These are phyloP conservation scores for Narthecium ossifragum DNA, from an alignment of 106 monocot species.

Conservation along the genomic window DNA sequence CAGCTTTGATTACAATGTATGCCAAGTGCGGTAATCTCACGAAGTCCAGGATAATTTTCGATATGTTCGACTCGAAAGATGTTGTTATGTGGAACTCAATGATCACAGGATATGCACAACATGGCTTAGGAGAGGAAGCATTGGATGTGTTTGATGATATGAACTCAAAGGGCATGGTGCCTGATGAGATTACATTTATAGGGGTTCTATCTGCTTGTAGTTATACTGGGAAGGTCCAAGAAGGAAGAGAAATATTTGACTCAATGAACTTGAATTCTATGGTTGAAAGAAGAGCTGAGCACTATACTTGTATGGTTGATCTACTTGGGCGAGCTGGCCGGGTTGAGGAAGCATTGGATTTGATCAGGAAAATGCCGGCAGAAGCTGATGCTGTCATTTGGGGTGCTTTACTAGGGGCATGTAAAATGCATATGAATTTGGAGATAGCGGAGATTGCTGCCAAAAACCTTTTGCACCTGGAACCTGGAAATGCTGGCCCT, in stretches of 20 bases:
- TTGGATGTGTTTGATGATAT: slow-evolving; percentile 48
- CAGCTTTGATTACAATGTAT: slow-evolving; percentile 73
- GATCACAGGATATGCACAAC: slow-evolving; percentile 78
- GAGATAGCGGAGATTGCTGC: slow-evolving; percentile 63
- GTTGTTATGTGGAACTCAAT: slow-evolving; percentile 77
- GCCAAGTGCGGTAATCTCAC: slow-evolving; percentile 53
- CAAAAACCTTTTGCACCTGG: slow-evolving; percentile 44
- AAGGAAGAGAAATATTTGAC: slow-evolving; percentile 58
- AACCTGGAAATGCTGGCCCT: slow-evolving; percentile 65
- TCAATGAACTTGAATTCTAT: slow-evolving; percentile 34
- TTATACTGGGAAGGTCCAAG: slow-evolving; percentile 53
- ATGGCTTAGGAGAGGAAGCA: slow-evolving; percentile 67
- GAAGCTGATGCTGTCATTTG: slow-evolving; percentile 81
- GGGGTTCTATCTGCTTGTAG: slow-evolving; percentile 72
- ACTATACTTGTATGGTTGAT: slow-evolving; percentile 87
- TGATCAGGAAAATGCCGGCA: slow-evolving; percentile 54
- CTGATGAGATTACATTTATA: slow-evolving; percentile 64
- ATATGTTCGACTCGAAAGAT: slow-evolving; percentile 45
- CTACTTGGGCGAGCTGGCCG: slow-evolving; percentile 63
- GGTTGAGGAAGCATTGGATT: slow-evolving; percentile 54
- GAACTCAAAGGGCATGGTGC: slow-evolving; percentile 20
- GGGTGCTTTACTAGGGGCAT: slow-evolving; percentile 70
- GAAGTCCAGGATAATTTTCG: slow-evolving; percentile 42
- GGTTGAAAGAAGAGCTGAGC: slow-evolving; percentile 39
- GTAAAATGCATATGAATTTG: slow-evolving; percentile 54